phyloP scores from a whole-genome alignment of 140 eudicot genomes.

The Stevia rebaudiana region DNA sequence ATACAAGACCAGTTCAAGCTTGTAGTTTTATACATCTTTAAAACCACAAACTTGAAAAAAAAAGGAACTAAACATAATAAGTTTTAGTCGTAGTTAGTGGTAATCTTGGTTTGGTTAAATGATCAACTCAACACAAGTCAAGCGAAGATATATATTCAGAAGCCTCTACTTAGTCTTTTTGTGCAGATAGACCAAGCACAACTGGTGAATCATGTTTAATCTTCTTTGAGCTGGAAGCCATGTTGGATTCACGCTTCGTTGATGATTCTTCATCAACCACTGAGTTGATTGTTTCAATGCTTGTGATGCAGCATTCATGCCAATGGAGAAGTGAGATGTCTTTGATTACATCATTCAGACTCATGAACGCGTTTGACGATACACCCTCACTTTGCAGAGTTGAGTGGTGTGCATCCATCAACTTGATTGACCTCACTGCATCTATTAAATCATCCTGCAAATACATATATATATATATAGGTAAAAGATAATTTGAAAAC shows the following conservation, averaged over 20 bases:
- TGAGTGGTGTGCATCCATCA: slow-evolving; percentile 48
- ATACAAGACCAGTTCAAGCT: no score
- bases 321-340: slow-evolving; percentile 45
- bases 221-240: neutral
- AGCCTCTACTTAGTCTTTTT: neutral
- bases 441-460: slow-evolving; percentile 41
- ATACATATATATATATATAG: neutral
- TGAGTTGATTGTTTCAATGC: slow-evolving; percentile 35
- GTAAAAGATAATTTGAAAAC: no score
- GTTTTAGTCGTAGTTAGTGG: no score
- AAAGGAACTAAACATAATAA: no score
- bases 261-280: neutral
- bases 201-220: neutral
- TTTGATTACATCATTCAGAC: slow-evolving; percentile 37
- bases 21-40: no score
- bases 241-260: neutral
- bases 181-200: neutral
- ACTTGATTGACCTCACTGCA: slow-evolving; percentile 37
- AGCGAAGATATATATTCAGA: no score
- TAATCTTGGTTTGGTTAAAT: no score
- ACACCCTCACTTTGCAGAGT: slow-evolving; percentile 37
- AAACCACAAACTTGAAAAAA: no score
- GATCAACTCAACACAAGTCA: no score
- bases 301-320: slow-evolving; percentile 64
- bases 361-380: slow-evolving; percentile 34